A percentile compares a stretch with the other conserved stretches of the same genome.
Conservation (phyloP, 768 basidiomycete species). For the Botryobasidium botryosum region DNA sequence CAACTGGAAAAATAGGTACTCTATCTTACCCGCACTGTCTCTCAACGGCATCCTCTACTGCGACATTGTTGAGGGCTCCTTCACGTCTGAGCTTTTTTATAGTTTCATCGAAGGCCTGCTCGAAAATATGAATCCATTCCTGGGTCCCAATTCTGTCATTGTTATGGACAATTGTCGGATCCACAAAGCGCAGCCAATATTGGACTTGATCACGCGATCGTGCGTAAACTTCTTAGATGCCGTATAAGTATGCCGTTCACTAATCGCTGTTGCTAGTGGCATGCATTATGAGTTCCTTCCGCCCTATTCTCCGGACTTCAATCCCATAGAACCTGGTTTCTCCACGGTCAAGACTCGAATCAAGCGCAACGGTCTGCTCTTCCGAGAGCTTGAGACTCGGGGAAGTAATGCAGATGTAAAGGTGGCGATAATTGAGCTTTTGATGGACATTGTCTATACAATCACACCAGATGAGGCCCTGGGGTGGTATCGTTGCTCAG, state of each 20-base stretch:
- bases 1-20: slow-evolving; percentile 5
- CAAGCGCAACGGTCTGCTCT: slow-evolving; percentile 5
- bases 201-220: slow-evolving; percentile 6
- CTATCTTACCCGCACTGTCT: slow-evolving; percentile 7
- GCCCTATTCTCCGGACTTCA: slow-evolving; percentile 12
- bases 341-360: slow-evolving; percentile 7
- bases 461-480: slow-evolving; percentile 15
- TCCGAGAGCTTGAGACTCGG: too few relatives aligned
- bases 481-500: slow-evolving; percentile 19
- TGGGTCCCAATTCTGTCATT: slow-evolving; percentile 6
- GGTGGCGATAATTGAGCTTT: slow-evolving; percentile 10
- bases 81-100: background rate
- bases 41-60: slow-evolving; percentile 2
- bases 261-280: too few relatives aligned
- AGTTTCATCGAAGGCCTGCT: slow-evolving; percentile 1
- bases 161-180: slow-evolving; percentile 11
- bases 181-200: slow-evolving; percentile 1
- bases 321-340: slow-evolving; percentile 10
- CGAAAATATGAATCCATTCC: slow-evolving; percentile 8
- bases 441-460: slow-evolving; percentile 17
- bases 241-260: background rate
- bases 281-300: slow-evolving; percentile 7
- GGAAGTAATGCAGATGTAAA: background rate
- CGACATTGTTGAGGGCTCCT: slow-evolving; percentile 6
- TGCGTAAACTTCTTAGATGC: background rate